Base-by-base conservation (phyloP, 495 filamentous ascomycete species). In the Schizothecium vesticola region DNA sequence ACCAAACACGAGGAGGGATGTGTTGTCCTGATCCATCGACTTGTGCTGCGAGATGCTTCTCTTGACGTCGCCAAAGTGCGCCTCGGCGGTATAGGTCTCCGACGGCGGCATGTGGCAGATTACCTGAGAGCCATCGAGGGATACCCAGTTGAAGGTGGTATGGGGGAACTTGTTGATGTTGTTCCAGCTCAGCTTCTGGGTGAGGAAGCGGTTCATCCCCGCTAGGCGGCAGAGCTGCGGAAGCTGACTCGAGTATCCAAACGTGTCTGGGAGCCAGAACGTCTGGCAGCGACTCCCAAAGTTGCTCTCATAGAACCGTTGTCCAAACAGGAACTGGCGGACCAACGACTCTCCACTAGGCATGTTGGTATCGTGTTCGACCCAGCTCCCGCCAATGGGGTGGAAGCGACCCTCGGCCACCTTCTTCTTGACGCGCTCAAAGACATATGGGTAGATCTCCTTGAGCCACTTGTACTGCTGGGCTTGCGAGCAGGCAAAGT, bases 111-210 rank as follows among this genome's bases (percentile, higher is more conserved):
- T 99, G 76, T 99, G 95, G 78, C 94, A 97, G 63, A 99, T 85
- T 57, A 99, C 95, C 73, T 99, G 95, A 68, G 91, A 96, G 21
- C 94, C 94, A 75, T 99, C 95, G 26, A 97, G 86, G 2, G 92
- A 83, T 22, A 99, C 93, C 95, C 95, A 99, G 73, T 95, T 95
- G 83, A 99, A 99, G 1, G 95, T 98, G 1, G 94, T 97, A 72
- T 98, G 95, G 1, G 95, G 95, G 80, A 99, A 99, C 67, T 91
- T 96, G 81, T 99, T 98, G 83, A 99, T 97, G 78, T 98, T 98
- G 79, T 99, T 99, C 86, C 85, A 86, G 71, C 85, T 86, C 62
- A 99, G 85, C 80, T 99, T 99, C 79, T 99, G 95, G 1, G 95
- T 99, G 71, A 99, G 91, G 82, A 99, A 99, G 31, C 95, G 87